These are phyloP conservation scores for Talaromyces sp. DNA, from an alignment of 2,329 filamentous ascomycete species.

Conservation along the genomic window DNA sequence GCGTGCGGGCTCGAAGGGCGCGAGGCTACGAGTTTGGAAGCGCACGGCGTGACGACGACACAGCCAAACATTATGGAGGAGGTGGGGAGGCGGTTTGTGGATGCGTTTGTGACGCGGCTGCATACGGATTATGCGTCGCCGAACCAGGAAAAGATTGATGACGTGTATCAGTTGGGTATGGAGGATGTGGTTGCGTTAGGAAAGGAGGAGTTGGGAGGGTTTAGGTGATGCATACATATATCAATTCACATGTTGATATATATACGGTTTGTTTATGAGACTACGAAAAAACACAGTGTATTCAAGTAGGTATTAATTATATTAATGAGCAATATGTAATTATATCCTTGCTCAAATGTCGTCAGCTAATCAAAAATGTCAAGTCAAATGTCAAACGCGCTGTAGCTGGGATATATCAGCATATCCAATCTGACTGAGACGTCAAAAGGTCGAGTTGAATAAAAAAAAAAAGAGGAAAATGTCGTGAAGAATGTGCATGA, in stretches of 20 bases:
- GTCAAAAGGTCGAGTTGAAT: not conserved
- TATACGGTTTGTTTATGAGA: no score
- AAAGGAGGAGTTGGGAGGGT: not conserved
- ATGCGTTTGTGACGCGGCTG: slow-evolving; percentile 33
- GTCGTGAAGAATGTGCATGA: slow-evolving; percentile 9
- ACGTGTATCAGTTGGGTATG: slow-evolving; percentile 33
- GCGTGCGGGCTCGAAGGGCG: slow-evolving; percentile 82
- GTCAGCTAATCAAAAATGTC: not conserved
- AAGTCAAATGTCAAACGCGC: not conserved
- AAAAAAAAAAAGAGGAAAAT: not conserved
- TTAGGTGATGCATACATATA: not conserved
- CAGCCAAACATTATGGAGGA: slow-evolving; percentile 29
- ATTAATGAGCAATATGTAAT: not conserved
- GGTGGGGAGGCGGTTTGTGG: slow-evolving; percentile 33
- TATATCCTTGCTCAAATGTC: not conserved
- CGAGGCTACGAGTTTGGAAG: slow-evolving; percentile 67
- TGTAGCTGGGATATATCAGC: not conserved
- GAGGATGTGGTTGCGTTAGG: slow-evolving; percentile 28
- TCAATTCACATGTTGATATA: no score
- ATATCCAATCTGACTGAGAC: not conserved
- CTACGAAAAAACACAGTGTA: no score
- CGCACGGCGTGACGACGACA: slow-evolving; percentile 36
- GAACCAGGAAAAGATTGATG: slow-evolving; percentile 21
- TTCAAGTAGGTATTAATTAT: not conserved
- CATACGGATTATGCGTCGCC: slow-evolving; percentile 11